phyloP scores from a whole-genome alignment of 1,284 basidiomycete species.

The Chiua sp. region DNA sequence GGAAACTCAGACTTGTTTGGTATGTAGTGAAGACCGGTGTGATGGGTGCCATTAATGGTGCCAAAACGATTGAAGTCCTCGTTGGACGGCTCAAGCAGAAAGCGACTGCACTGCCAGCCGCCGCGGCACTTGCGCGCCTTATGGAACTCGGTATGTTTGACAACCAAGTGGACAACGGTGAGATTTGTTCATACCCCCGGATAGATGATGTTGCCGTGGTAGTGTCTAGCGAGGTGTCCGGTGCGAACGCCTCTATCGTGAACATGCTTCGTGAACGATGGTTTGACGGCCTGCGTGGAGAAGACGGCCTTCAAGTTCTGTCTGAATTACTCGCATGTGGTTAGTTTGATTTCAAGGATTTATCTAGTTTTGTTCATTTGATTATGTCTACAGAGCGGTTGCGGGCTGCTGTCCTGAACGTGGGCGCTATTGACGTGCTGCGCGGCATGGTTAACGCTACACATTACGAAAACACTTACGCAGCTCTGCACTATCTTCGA shows the following conservation, averaged over 20 bases:
- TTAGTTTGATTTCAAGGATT: constrained; percentile 10
- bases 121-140: constrained; percentile 22
- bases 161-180: too few species aligned
- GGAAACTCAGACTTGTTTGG: not conserved
- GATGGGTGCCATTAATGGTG: constrained; percentile 17
- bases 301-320: constrained; percentile 31
- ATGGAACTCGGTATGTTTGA: constrained; percentile 24
- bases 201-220: constrained; percentile 22
- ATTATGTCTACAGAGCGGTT: constrained; percentile 15
- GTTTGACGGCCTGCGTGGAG: constrained; percentile 32
- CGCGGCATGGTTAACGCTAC: constrained; percentile 18
- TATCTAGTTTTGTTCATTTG: not conserved
- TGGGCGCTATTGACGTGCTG: constrained; percentile 17
- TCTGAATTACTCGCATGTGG: constrained; percentile 24
- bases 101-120: constrained; percentile 25
- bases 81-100: constrained; percentile 21
- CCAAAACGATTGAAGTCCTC: constrained; percentile 22
- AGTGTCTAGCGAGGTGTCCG: constrained; percentile 11
- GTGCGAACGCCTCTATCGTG: constrained; percentile 16
- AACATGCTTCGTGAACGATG: constrained; percentile 31
- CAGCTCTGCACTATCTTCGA: constrained; percentile 31
- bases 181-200: not conserved
- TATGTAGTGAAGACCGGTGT: constrained; percentile 12
- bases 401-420: constrained; percentile 18
- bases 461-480: constrained; percentile 12